A percentile compares a stretch with the other conserved stretches of the same genome.
Evolutionary conservation across 2,329 filamentous ascomycete species (phyloP).

Genomic region (Colletotrichum incanum): DNA sequence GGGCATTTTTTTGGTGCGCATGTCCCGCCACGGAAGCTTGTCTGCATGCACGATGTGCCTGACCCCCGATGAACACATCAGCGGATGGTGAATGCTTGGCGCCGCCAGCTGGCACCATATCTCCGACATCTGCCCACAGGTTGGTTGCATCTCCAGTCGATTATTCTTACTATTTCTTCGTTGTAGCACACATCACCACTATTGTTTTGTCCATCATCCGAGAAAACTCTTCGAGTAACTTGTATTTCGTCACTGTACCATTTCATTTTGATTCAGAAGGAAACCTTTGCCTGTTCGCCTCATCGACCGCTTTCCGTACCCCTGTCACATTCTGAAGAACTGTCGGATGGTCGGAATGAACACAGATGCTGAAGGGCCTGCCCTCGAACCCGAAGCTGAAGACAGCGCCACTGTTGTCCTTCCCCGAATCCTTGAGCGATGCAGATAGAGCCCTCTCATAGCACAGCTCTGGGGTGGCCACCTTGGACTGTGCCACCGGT

Average conservation of each 20-base stretch:
- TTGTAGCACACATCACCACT: background rate
- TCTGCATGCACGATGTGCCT: background rate
- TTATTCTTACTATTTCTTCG: background rate
- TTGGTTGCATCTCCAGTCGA: background rate
- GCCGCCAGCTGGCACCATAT: background rate
- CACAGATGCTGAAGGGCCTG: slow-evolving; percentile 19
- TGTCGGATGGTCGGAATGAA: slow-evolving; percentile 18
- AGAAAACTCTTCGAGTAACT: background rate
- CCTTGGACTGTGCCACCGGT: slow-evolving; percentile 34
- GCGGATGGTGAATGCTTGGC: background rate
- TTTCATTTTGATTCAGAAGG: background rate
- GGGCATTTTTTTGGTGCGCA: background rate
- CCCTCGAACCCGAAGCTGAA: slow-evolving; percentile 8
- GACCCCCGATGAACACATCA: background rate
- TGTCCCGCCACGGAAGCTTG: background rate
- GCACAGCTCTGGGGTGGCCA: slow-evolving; percentile 38
- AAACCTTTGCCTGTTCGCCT: slow-evolving; percentile 12
- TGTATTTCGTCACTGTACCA: background rate
- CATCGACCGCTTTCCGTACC: background rate
- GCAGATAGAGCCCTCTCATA: slow-evolving; percentile 20
- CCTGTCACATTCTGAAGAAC: slow-evolving; percentile 8
- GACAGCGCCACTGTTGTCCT: background rate
- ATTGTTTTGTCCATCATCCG: background rate
- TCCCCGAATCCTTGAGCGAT: background rate
- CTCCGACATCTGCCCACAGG: background rate